Conservation (phyloP, 371 early-diverging fungal genomes). For the Paraphysoderma sedebokerense region DNA sequence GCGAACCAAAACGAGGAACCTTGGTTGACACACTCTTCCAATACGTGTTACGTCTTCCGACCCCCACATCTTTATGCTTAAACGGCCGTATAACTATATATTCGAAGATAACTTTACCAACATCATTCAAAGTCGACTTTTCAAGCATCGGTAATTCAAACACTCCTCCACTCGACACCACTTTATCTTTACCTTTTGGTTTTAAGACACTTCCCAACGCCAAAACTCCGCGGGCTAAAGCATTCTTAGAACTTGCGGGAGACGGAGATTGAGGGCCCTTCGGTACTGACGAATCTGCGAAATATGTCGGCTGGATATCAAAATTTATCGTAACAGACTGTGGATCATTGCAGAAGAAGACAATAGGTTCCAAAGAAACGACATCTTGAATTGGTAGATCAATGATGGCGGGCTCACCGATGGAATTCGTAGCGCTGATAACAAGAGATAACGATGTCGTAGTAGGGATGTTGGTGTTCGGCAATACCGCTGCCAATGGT, state of each 20-base stretch:
- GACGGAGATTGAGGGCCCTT: no score
- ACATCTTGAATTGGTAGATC: constrained; percentile 32
- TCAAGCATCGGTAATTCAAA: no score
- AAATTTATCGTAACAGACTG: constrained; percentile 39
- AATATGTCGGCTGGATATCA: constrained; percentile 44
- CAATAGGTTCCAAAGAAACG: constrained; percentile 34
- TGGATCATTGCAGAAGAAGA: constrained; percentile 27
- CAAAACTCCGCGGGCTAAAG: constrained; percentile 37
- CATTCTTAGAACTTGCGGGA: constrained; percentile 21
- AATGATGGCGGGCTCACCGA: constrained; percentile 37
- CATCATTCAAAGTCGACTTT: constrained; percentile 20
- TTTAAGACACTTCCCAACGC: constrained; percentile 25
- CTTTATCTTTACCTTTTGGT: constrained; percentile 18
- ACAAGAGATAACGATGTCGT: constrained; percentile 35
- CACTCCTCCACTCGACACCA: constrained; percentile 9
- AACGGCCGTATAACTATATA: constrained; percentile 49
- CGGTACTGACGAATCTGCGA: no score
- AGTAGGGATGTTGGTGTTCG: no score
- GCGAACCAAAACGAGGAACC: constrained; percentile 8
- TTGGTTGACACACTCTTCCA: constrained; percentile 44
- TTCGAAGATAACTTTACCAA: constrained; percentile 43
- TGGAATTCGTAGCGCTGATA: constrained; percentile 36
- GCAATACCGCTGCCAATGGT: no score
- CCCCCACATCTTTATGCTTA: constrained; percentile 31
- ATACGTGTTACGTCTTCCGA: constrained; percentile 38